Base-by-base conservation (phyloP, 768 basidiomycete species). In the Russula vinacea region DNA sequence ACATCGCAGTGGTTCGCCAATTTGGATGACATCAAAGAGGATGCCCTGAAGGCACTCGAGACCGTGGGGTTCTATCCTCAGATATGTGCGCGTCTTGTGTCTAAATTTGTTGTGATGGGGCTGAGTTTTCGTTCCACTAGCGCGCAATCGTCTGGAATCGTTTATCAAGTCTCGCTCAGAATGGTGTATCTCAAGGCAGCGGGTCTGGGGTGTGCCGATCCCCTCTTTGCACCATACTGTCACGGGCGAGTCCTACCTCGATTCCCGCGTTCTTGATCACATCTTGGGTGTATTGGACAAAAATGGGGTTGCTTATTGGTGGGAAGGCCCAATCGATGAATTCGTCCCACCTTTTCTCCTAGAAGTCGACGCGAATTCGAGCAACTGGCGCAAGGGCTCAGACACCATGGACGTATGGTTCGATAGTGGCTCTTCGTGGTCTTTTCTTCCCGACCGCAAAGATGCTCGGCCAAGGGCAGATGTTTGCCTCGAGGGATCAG, bases 331-430 rank as follows among this genome's bases (percentile, higher is more conserved):
- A 3, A 81, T 91, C 35, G 84, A 84, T 53, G 90, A 91, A 33
- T 97, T 99, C 74, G 76, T 96, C 6, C 83, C 88, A 11, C 82
- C 84, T 0, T 77, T 80, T 54, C 79, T 90, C 22, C 78, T 78
- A 1, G 75, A 79, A 59, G 75, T 74, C 1, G 67, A 65, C 14
- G 54, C 32, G 3, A 33, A 56, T 56, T 29, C 13, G 50, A 52
- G 33, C 26, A 62, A 62, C 42, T 94, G 88, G 85, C 75, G 78
- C 53, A 94, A 93, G 73, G 89, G 94, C 10, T 87, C 84, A 2
- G 96, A 99, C 73, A 99, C 96, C 2, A 94, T 98, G 87, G 96
- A 99, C 73, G 96, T 99, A 17, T 99, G 96, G 96, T 98, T 98
- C 69, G 96, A 99, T 75, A 95, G 92, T 69, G 96, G 96, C 5